phyloP scores from a whole-genome alignment of 352 stramenopile species.

The Phytophthora lateralis region DNA sequence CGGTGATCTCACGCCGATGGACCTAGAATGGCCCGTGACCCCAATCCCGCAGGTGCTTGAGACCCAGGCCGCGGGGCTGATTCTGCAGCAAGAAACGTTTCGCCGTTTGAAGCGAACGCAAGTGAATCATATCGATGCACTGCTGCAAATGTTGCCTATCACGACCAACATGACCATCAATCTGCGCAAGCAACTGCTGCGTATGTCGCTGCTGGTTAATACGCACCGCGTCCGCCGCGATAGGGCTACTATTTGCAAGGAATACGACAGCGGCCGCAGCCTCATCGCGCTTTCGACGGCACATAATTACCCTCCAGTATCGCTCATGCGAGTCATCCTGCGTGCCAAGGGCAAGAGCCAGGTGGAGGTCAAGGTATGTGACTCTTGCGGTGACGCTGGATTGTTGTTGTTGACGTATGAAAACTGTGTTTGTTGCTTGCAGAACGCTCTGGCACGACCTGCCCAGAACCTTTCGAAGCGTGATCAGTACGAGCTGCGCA shows the following conservation, averaged over 20 bases:
- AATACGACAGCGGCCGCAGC: constrained; percentile 77
- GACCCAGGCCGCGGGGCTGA: constrained; percentile 77
- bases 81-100: constrained; percentile 88
- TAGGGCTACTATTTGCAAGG: constrained; percentile 56
- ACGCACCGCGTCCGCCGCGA: constrained; percentile 79
- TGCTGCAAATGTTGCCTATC: constrained; percentile 86
- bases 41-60: constrained; percentile 84
- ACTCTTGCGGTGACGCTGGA: background rate
- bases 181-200: constrained; percentile 82
- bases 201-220: constrained; percentile 88
- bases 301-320: constrained; percentile 87
- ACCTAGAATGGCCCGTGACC: constrained; percentile 74
- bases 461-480: constrained; percentile 60
- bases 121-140: constrained; percentile 81
- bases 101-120: constrained; percentile 81
- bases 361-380: constrained; percentile 57
- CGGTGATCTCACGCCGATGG: constrained; percentile 52
- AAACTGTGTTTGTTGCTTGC: constrained; percentile 18
- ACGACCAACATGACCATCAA: constrained; percentile 90
- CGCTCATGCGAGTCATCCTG: constrained; percentile 84
- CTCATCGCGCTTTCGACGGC: constrained; percentile 75
- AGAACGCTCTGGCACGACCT: constrained; percentile 62
- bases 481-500: constrained; percentile 73
- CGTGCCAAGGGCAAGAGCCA: constrained; percentile 66
- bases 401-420: constrained; percentile 2